Conservation (phyloP, 768 basidiomycete genomes). For the Cytidiella melzeri region DNA sequence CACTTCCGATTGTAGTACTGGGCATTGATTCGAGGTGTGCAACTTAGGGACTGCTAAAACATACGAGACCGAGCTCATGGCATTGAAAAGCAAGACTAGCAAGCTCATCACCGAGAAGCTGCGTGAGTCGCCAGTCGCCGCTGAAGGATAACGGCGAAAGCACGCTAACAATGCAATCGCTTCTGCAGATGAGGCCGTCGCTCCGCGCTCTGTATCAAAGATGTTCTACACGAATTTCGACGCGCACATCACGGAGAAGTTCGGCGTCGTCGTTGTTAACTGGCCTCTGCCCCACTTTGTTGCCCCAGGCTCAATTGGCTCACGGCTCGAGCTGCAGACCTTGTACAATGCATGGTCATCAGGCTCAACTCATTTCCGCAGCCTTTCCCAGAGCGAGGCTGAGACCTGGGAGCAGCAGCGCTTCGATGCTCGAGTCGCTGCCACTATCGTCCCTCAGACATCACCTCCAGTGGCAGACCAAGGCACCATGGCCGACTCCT, state of each 20-base stretch:
- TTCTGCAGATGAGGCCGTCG: not conserved
- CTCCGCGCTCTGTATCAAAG: not conserved
- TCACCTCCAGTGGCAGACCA: not conserved
- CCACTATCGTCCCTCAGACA: too few species aligned
- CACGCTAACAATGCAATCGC: not conserved
- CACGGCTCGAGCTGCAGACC: slow-evolving; percentile 11
- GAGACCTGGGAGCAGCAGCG: too few species aligned
- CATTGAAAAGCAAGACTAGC: slow-evolving; percentile 4
- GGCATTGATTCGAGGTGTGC: too few species aligned
- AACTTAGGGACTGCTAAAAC: too few species aligned
- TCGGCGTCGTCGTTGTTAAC: slow-evolving; percentile 12
- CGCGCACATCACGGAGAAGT: slow-evolving; percentile 13
- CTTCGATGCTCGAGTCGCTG: too few species aligned
- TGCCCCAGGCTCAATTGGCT: slow-evolving; percentile 11
- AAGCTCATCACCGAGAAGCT: slow-evolving; percentile 1
- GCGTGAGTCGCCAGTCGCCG: slow-evolving; percentile 1
- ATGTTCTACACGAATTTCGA: slow-evolving; percentile 19
- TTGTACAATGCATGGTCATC: slow-evolving; percentile 16
- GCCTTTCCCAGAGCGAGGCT: slow-evolving; percentile 5
- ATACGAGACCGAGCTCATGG: slow-evolving; percentile 2
- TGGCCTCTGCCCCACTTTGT: slow-evolving; percentile 19
- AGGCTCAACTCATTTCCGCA: slow-evolving; percentile 14
- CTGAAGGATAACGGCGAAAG: not conserved
- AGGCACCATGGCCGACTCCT: not conserved
- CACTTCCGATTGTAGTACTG: too few species aligned